These are phyloP conservation scores for Microsporum ferrugineum DNA, from an alignment of 2,329 filamentous ascomycete genomes.

Conservation along the genomic window DNA sequence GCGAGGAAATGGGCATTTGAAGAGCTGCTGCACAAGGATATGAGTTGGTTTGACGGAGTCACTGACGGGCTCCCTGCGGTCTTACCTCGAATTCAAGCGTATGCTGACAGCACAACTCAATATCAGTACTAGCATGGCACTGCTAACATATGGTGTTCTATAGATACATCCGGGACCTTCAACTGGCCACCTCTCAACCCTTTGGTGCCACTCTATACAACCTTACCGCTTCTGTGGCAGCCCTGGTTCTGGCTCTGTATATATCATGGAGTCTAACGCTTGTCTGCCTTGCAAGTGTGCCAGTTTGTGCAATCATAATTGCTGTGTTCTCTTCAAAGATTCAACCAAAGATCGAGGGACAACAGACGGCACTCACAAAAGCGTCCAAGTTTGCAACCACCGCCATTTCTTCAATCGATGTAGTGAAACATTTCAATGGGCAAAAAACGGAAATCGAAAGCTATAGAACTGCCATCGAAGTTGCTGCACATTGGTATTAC, in stretches of 20 bases:
- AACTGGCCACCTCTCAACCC: conserved; percentile 66
- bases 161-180: conserved; percentile 73
- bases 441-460: conserved; percentile 56
- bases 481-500: conserved; percentile 53
- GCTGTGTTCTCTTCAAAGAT: conserved; percentile 50
- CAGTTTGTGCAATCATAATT: conserved; percentile 53
- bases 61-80: conserved; percentile 61
- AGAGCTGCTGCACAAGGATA: conserved; percentile 58
- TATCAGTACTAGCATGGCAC: not conserved
- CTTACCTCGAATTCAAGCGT: conserved; percentile 63
- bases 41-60: conserved; percentile 70
- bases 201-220: conserved; percentile 60
- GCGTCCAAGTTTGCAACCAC: conserved; percentile 62
- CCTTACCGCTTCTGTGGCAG: conserved; percentile 51
- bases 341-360: conserved; percentile 54
- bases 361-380: conserved; percentile 54
- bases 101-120: conserved; percentile 24
- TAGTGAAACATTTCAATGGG: conserved; percentile 77
- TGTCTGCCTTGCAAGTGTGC: conserved; percentile 62
- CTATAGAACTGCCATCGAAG: conserved; percentile 48
- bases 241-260: conserved; percentile 60
- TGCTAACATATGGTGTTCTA: not conserved
- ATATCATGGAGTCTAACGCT: conserved; percentile 77
- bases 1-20: conserved; percentile 56
- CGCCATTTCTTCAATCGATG: conserved; percentile 63